Evolutionary conservation across 805 yeast genomes (phyloP), one percentile per base, ranked within the genome.

Genomic region (Myxozyma udenii): DNA sequence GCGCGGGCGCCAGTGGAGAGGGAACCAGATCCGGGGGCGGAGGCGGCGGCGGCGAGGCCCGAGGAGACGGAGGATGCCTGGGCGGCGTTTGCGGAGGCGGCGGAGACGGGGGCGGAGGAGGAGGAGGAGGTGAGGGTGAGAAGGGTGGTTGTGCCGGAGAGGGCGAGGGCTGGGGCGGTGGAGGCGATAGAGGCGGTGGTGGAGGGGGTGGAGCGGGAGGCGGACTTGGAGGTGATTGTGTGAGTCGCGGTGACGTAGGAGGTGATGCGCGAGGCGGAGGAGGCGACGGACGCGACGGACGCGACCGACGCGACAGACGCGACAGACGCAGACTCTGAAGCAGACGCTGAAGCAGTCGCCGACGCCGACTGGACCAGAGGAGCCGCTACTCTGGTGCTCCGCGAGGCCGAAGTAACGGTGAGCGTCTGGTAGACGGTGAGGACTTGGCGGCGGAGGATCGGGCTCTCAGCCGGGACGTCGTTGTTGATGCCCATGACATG

Each of bases 181-280:
- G 16, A 18, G n/a, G 32, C 26, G 24, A 28, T 26, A 14, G 30
- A 25, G 22, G 32, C 16, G 46, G 38, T 11, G 14, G 46, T 21
- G 4, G 45, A 28, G 1, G 46, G 12, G 41, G 53, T 6, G 37
- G 46, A n/a, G 32, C 39, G 87, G 56, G 91, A 90, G 24, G 79
- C 76, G 54, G 75, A 74, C 22, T 74, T 76, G 18, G 88, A 84
- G 55, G 96, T 91, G 69, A 97, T 96, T 28, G 97, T 19, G 50
- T 3, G 4, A 18, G 19, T 16, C 3, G 36, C 24, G 26, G 38
- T 19, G 18, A 9, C 18, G 38, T 18, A 12, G 44, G 35, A 18
- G 21, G 12, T 7, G 41, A 41, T 36, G 30, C 7, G 21, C 30
- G 38, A 28, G 21, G 11, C 28, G 16, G 18, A n/a, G 39, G 37